Percentiles rank a stretch among this genome's conserved stretches.
phyloP scores from a whole-genome alignment of 805 yeast species.

The Ogataea henricii region DNA sequence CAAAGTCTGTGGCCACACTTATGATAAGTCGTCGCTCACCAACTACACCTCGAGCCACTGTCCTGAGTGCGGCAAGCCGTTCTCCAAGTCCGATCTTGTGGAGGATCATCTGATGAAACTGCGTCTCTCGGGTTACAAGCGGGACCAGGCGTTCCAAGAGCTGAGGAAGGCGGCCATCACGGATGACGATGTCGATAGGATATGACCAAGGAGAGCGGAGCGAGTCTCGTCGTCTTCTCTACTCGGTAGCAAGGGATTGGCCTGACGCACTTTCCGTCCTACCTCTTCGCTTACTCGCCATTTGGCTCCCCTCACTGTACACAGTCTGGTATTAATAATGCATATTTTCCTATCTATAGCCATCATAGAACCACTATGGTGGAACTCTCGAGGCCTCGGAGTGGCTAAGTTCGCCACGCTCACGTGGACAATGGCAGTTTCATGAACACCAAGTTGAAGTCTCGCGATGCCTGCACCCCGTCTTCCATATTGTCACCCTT shows the following conservation, averaged over 20 bases:
- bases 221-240: no score
- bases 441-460: constrained; percentile 45
- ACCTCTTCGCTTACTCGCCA: no score
- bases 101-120: constrained; percentile 57
- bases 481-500: constrained; percentile 36
- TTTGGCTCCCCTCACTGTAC: no score
- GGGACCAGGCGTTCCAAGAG: constrained; percentile 25
- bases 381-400: no score
- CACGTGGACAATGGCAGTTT: background rate
- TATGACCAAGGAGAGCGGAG: constrained; percentile 3
- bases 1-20: constrained; percentile 60
- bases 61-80: constrained; percentile 53
- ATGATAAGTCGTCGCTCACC: constrained; percentile 50
- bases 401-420: no score
- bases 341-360: no score
- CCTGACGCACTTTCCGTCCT: no score
- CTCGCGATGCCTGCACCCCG: constrained; percentile 39
- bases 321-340: no score
- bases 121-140: constrained; percentile 46
- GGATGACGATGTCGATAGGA: constrained; percentile 22
- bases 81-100: constrained; percentile 40
- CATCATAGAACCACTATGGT: no score
- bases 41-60: constrained; percentile 44
- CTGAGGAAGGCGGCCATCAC: constrained; percentile 16
- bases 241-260: no score